Base-by-base conservation (phyloP, 2,329 filamentous ascomycete genomes). In the Whalleya microplaca region DNA sequence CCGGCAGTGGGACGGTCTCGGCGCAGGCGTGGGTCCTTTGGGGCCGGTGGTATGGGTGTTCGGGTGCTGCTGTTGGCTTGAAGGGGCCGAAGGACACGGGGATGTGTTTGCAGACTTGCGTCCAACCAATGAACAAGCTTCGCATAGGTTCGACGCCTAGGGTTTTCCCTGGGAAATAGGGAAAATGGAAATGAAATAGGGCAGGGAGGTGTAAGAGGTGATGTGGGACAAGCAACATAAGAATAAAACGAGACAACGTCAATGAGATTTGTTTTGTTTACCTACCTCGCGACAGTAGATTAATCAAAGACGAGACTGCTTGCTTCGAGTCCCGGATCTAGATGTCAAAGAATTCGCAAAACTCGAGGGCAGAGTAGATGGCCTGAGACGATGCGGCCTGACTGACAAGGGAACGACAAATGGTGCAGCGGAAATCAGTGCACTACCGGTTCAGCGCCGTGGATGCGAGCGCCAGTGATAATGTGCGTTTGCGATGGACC, bases 281-380 rank as follows among this genome's bases (percentile, higher is more conserved):
- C 59, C 51, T 50, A 64, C 62, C 46, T 57, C n/a, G 41, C 20
- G 53, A 48, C 55, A 18, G 42, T 37, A 48, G 19, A 32, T 18
- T n/a, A 57, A 27, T 54, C 16, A 58, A 55, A 52, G 23, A 55
- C 42, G 48, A 48, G 46, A 32, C 51, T 21, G 45, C 40, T 55
- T 55, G 40, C 32, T 48, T 63, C 53, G 37, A 55, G 27, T 53
- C 44, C 44, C 41, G n/a, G 32, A 53, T 41, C 48, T 19, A 58
- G 48, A 51, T 9, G n/a, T 27, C 8, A 51, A 49, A 50, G 44
- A 43, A 42, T 14, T 20, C 21, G 41, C 12, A 32, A 27, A 18
- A 43, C 18, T 44, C 44, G 44, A 27, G 32, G 46, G 27, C 37
- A 41, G 37, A 23, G 8, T 40, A 14, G 45, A 41, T 20, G 21